Conservation (phyloP, 495 filamentous ascomycete species). For the Neohortaea acidophila region DNA sequence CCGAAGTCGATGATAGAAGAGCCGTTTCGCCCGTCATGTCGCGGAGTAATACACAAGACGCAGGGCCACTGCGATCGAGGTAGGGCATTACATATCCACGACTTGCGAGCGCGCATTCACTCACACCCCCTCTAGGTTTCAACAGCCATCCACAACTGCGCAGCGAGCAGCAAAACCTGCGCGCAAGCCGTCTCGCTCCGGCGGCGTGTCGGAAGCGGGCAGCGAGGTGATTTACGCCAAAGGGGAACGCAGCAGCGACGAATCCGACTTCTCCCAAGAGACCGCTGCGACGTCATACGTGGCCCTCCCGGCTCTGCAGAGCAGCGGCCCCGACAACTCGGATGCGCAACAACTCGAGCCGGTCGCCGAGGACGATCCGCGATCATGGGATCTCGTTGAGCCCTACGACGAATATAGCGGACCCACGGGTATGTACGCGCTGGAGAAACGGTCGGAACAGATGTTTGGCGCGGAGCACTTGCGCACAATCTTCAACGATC, state of each 20-base stretch:
- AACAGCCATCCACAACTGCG: too few relatives aligned
- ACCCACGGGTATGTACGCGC: slow-evolving; percentile 25
- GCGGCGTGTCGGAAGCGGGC: not conserved
- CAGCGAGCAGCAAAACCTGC: too few relatives aligned
- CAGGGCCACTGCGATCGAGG: too few relatives aligned
- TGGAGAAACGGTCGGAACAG: slow-evolving; percentile 46
- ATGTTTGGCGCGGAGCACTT: slow-evolving; percentile 55
- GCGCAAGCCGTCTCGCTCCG: too few relatives aligned
- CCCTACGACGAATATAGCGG: slow-evolving; percentile 21
- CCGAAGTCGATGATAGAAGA: not conserved
- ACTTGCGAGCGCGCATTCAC: too few relatives aligned
- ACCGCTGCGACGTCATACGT: slow-evolving; percentile 25
- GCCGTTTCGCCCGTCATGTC: too few relatives aligned
- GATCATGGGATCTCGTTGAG: slow-evolving; percentile 37
- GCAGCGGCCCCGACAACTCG: slow-evolving; percentile 26
- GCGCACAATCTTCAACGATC: slow-evolving; percentile 43
- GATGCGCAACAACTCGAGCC: slow-evolving; percentile 36
- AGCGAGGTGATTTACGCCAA: not conserved
- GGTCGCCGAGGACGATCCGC: slow-evolving; percentile 35
- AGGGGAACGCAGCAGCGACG: slow-evolving; percentile 23
- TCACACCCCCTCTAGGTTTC: too few relatives aligned
- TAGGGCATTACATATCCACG: too few relatives aligned
- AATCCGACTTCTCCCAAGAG: slow-evolving; percentile 26
- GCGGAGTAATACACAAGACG: too few relatives aligned
- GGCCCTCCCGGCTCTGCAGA: slow-evolving; percentile 27